Evolutionary conservation across 441 rosid genomes (phyloP), one percentile per base, ranked within the genome.

Genomic region (Corymbia calophylla): DNA sequence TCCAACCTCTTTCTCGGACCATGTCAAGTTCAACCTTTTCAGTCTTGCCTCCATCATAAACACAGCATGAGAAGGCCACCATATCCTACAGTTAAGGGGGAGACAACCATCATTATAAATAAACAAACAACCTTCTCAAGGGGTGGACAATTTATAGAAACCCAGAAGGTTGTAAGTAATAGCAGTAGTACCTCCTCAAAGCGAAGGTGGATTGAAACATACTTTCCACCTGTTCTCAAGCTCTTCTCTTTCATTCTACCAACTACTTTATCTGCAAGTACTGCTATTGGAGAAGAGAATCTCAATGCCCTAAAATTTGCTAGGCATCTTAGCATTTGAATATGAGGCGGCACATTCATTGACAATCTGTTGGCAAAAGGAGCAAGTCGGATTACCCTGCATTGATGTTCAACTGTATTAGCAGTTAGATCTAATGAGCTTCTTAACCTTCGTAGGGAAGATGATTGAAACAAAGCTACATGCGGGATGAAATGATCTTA

Each of bases 11-110:
- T 92, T 97, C 95, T 87, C 99, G 95, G 88, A 95, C 90, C 88
- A 91, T 90, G 92, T 95, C 96, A 95, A 98, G 93, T 90, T 94
- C 95, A 62, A 87, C 62, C 89, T 93, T 96, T 92, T 98, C 99
- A 87, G 94, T 92, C 91, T 90, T 92, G 89, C 99, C 98, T 27
- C 98, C 98, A 89, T 97, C 99, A 91, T 96, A 98, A n/a, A 93
- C 91, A 90, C 99, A 98, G 92, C 99, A 95, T 23, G 99, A 98
- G 95, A 98, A 98, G 39, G 99, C 99, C 92, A 98, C 97, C 99
- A 98, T 98, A 92, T 98, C 99, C 99, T 97, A 91, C 89, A 92
- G 89, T 54, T 88, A 18, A 39, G 87, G 56, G 35, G 87, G 88
- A 81, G 27, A 58, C 87, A 82, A 66, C 73, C 21, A 80, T 56